Evolutionary conservation across 805 yeast genomes (phyloP), one percentile per base, ranked within the genome.

Genomic region (Pichia cabralensis): DNA sequence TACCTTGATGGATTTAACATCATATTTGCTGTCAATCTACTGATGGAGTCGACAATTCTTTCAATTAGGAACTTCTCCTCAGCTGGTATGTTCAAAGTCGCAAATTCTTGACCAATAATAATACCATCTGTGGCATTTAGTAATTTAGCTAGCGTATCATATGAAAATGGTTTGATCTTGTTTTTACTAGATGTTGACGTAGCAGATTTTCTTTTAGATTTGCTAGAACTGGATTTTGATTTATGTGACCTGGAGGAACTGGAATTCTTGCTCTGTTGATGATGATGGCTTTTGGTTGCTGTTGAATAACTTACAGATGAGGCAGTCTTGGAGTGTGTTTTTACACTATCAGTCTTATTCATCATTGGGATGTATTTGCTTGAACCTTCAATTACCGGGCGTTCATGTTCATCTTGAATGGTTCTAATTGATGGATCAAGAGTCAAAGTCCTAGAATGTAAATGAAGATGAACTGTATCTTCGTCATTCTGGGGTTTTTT

Each of bases 1-100:
- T 80, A 78, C 48, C 92, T 73, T 20, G 72, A 74, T 20, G 84
- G 84, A 54, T 89, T 95, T 36, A 83, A 53, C 35, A 86, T 80
- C 83, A 92, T 85, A 50, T 86, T 96, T 34, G 88, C 84, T 3
- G 95, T 85, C 39, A 92, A 67, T 47, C 92, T 68, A 26, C 92
- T 78, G 30, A 89, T 63, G 2, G 94, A 77, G 49, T 86, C 95
- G 3, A 89, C 81, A 31, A 89, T 74, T 55, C 84, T 76, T 50
- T 89, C 96, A 28, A 89, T 64, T 26, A 88, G 64, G 47, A 74
- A 78, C 45, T 81, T 80, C 49, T 86, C 95, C 39, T 78, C 79
- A 0, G 68, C 59, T 8, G 89, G 86, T 43, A 86, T 65, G 25
- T 80, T 81, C 39, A 88, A 58, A 34, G 74, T 73, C 27, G 76